These are phyloP conservation scores for Cnidoscolus chayamansa DNA, from an alignment of 441 rosid species.

Conservation along the genomic window DNA sequence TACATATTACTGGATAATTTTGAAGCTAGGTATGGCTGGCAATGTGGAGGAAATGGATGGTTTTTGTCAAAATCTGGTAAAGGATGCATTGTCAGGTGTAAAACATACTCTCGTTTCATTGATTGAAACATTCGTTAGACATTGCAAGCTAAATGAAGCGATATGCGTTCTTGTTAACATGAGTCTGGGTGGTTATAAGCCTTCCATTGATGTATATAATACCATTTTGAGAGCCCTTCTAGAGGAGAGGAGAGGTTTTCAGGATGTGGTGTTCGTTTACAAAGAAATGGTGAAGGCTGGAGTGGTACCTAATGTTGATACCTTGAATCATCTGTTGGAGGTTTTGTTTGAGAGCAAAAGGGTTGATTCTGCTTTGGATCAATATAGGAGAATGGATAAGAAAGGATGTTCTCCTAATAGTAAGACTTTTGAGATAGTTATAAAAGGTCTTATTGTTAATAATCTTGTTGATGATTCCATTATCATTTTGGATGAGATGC, in stretches of 20 bases:
- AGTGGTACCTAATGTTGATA: conserved; percentile 38
- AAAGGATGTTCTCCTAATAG: conserved; percentile 43
- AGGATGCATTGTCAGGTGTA: conserved; percentile 30
- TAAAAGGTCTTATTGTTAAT: conserved; percentile 35
- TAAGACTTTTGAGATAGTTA: conserved; percentile 44
- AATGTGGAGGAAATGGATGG: conserved; percentile 37
- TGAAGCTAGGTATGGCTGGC: conserved; percentile 53
- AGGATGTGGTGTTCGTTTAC: conserved; percentile 45
- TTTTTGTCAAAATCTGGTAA: conserved; percentile 40
- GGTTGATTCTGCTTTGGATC: conserved; percentile 46
- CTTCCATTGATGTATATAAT: conserved; percentile 37
- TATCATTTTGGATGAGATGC: conserved; percentile 40
- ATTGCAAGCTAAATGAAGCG: conserved; percentile 37
- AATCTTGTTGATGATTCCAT: conserved; percentile 33
- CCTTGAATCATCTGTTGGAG: conserved; percentile 48
- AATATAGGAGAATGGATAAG: conserved; percentile 46
- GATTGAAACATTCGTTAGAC: conserved; percentile 36
- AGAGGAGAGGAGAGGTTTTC: conserved; percentile 37
- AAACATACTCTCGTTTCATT: conserved; percentile 36
- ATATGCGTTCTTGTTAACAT: conserved; percentile 36
- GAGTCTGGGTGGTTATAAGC: conserved; percentile 36
- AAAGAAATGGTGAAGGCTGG: conserved; percentile 63
- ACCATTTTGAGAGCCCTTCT: conserved; percentile 40
- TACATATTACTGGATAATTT: conserved; percentile 43
- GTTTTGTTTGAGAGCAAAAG: conserved; percentile 40